phyloP scores from a whole-genome alignment of 352 stramenopile genomes.

The Globisporangium apiculatum region DNA sequence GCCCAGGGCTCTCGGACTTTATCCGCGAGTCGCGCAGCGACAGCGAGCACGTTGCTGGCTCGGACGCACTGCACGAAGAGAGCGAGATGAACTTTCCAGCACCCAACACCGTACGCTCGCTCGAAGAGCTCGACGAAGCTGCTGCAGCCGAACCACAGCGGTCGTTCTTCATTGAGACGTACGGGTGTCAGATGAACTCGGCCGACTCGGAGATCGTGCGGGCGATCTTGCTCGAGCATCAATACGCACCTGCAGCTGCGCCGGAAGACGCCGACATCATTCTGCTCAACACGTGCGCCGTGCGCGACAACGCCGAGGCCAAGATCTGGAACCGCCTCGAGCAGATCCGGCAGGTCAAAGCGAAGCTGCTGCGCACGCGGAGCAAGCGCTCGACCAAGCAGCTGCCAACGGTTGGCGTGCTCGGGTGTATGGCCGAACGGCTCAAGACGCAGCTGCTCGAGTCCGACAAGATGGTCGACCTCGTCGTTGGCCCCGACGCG shows the following conservation, averaged over 20 bases:
- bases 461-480: conserved; percentile 93
- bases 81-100: conserved; percentile 80
- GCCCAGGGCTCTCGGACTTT: conserved; percentile 65
- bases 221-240: conserved; percentile 84
- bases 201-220: conserved; percentile 98
- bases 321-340: conserved; percentile 91
- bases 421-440: conserved; percentile 99
- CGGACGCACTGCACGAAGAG: conserved; percentile 21
- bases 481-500: conserved; percentile 97
- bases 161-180: conserved; percentile 91
- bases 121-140: conserved; percentile 49
- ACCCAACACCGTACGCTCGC: conserved; percentile 22
- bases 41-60: conserved; percentile 18
- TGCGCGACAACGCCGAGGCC: conserved; percentile 98
- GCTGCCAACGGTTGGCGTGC: conserved; percentile 89
- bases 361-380: conserved; percentile 49
- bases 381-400: conserved; percentile 46
- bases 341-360: conserved; percentile 64
- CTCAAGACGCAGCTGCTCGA: conserved; percentile 96
- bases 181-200: conserved; percentile 99
- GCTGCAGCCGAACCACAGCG: conserved; percentile 6
- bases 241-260: conserved; percentile 48
- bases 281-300: conserved; percentile 98
- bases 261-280: conserved; percentile 90
- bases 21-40: conserved; percentile 39